Conservation (phyloP, 2,329 filamentous ascomycete genomes). For the Whalleya microplaca region DNA sequence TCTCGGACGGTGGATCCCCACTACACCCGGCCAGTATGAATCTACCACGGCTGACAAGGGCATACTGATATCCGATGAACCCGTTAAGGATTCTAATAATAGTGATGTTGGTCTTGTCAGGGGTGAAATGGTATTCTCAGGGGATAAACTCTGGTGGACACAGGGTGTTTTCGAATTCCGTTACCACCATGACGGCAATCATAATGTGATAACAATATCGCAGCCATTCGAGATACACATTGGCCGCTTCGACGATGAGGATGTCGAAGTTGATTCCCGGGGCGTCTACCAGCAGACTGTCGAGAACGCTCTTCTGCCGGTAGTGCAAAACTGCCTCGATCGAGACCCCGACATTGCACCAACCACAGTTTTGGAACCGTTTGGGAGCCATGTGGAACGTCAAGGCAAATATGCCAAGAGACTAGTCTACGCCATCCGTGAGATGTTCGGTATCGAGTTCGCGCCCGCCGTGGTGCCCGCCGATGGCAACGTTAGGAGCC, state of each 20-base stretch:
- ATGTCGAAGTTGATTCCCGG: conserved; percentile 63
- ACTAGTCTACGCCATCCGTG: conserved; percentile 90
- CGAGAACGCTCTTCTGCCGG: conserved; percentile 76
- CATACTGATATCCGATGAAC: conserved; percentile 71
- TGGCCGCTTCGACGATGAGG: conserved; percentile 76
- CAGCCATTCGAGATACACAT: conserved; percentile 91
- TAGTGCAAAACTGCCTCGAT: conserved; percentile 92
- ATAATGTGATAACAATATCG: conserved; percentile 93
- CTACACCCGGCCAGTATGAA: conserved; percentile 76
- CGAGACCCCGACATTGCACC: conserved; percentile 90
- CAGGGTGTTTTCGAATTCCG: conserved; percentile 96
- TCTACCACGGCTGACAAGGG: conserved; percentile 74
- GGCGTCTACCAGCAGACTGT: conserved; percentile 69
- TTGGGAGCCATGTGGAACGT: conserved; percentile 82
- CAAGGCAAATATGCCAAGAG: conserved; percentile 87
- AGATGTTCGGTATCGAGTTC: conserved; percentile 98
- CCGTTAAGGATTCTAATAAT: conserved; percentile 54
- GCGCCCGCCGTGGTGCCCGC: conserved; percentile 89
- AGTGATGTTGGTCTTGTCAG: conserved; percentile 64
- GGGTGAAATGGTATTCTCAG: conserved; percentile 85
- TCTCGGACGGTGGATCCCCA: conserved; percentile 87
- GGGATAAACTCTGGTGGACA: conserved; percentile 97
- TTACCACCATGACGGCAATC: conserved; percentile 91
- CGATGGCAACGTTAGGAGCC: conserved; percentile 85
- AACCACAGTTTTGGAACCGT: conserved; percentile 75